Evolutionary conservation across 805 yeast genomes (phyloP).

Genomic region (Kazachstania psychrophila): DNA sequence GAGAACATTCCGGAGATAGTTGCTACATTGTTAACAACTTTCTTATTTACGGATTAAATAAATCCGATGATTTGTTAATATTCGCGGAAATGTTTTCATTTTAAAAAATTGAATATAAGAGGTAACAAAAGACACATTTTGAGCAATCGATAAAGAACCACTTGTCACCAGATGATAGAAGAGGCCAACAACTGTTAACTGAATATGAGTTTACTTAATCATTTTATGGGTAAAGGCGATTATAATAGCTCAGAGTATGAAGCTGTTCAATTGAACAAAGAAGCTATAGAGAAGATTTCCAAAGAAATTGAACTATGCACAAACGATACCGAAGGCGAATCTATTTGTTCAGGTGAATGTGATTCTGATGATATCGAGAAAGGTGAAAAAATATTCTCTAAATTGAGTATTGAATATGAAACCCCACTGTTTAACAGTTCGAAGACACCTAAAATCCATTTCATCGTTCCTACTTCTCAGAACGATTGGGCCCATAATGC

Average conservation of each 20-base stretch:
- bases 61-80: too few relatives aligned
- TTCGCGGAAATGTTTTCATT: too few relatives aligned
- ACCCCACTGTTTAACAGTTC: constrained; percentile 61
- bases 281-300: constrained; percentile 12
- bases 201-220: not conserved
- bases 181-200: too few relatives aligned
- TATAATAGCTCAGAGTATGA: not conserved
- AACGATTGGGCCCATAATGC: constrained; percentile 82
- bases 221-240: not conserved
- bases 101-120: too few relatives aligned
- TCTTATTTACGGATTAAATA: too few relatives aligned
- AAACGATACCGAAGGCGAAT: constrained; percentile 14
- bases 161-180: too few relatives aligned
- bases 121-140: too few relatives aligned
- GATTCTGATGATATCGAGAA: constrained; percentile 21
- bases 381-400: constrained; percentile 18
- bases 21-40: too few relatives aligned
- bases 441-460: constrained; percentile 57
- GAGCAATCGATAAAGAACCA: too few relatives aligned
- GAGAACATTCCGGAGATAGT: too few relatives aligned
- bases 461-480: constrained; percentile 76
- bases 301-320: constrained; percentile 17
- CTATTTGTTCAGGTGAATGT: constrained; percentile 17
- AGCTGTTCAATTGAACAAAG: constrained; percentile 1
- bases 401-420: constrained; percentile 26